Conservation (phyloP, 345 rosid genomes). For the Ricinus communis region DNA sequence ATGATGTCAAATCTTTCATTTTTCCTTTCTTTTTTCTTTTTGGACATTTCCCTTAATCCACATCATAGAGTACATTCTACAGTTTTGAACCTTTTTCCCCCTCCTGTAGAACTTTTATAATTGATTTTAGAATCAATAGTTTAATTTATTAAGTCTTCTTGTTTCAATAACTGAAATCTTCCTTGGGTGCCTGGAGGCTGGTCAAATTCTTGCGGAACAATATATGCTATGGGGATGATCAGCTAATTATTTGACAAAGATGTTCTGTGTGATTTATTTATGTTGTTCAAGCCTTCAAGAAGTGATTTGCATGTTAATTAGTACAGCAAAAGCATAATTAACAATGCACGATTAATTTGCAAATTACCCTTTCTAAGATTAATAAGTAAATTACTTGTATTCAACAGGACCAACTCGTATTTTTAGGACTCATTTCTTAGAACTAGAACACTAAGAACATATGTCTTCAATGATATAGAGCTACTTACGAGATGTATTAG, state of each 20-base stretch:
- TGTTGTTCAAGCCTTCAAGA: neutral
- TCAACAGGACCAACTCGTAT: neutral
- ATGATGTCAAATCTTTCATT: neutral
- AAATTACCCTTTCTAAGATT: neutral
- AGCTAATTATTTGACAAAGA: neutral
- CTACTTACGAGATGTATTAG: no score
- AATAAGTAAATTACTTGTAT: neutral
- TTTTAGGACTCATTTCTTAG: neutral
- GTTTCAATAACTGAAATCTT: neutral
- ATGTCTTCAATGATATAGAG: no score
- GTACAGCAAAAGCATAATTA: neutral
- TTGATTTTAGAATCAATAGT: neutral
- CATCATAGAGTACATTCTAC: conserved; percentile 7
- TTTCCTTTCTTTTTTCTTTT: neutral
- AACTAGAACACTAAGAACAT: neutral
- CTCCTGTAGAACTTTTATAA: neutral
- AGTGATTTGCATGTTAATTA: neutral
- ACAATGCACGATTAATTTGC: no score
- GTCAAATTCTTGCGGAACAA: neutral
- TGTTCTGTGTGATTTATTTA: neutral
- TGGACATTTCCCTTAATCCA: neutral
- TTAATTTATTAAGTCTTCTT: neutral
- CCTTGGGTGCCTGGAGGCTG: neutral
- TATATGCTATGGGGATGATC: neutral
- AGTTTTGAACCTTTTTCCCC: conserved; percentile 2